Base-by-base conservation (phyloP, 495 filamentous ascomycete genomes). In the Penicillium atrosanguineum region DNA sequence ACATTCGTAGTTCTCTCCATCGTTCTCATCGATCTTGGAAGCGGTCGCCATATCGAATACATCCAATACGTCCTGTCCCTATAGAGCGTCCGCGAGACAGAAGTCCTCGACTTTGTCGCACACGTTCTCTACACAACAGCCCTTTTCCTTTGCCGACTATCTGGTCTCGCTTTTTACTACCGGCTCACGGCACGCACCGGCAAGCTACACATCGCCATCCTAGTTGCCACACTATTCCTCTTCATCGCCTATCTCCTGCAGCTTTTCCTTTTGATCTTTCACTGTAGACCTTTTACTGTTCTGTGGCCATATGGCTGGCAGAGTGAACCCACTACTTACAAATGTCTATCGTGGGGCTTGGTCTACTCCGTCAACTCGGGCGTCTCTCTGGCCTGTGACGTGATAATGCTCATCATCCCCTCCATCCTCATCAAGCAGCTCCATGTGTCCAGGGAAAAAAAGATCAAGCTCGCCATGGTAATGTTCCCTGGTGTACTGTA, bases 91-190 rank as follows among this genome's bases (percentile, higher is more conserved):
- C 62, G 64, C 25, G 25, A 58, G n/a, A 76, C 70, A 6, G 70
- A 79, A 56, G 61, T 76, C n/a, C 55, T 69, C 18, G 76, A 79
- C 56, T 76, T 76, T 41, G 67, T 68, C 37, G 72, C 70, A 34
- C 76, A 78, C 55, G 60, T 78, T 50, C 52, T 78, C 49, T 79
- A 79, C 53, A 78, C 74, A 19, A 72, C 67, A 4, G 70, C 76
- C 18, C 63, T 78, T 23, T 65, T 73, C 56, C 43, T 71, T 20
- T 77, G 76, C 57, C 73, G 76, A 29, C 56, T 78, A 1, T 78
- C 75, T 21, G 76, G 75, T 56, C 68, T 79, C 9, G 70, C 75
- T 15, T 78, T 79, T 55, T 79, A 77, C 55, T 65, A 66, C 21
- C 71, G 74, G 14, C 62, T 79, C 28, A 62, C 63, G n/a, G 59